Evolutionary conservation across 2,329 filamentous ascomycete genomes (phyloP).

Genomic region (Orbilia javanica): DNA sequence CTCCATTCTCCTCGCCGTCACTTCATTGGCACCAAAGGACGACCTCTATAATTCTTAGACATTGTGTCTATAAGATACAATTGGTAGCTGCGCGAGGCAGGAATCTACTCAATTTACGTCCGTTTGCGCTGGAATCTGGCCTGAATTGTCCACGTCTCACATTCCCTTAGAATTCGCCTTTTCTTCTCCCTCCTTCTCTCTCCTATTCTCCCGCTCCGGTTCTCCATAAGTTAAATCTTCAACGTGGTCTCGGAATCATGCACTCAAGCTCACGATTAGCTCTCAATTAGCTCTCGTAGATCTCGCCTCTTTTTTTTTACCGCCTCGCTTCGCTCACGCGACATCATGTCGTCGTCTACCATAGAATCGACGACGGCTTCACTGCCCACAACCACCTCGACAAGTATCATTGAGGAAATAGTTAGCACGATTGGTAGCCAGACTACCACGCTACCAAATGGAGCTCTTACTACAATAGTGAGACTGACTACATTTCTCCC

Average conservation of each 20-base stretch:
- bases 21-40: neutral
- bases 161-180: conserved; percentile 21
- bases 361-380: conserved; percentile 13
- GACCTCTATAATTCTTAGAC: neutral
- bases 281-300: conserved; percentile 23
- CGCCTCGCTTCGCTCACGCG: conserved; percentile 23
- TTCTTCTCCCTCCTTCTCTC: neutral
- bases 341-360: conserved; percentile 36
- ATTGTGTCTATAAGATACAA: neutral
- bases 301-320: neutral
- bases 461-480: conserved; percentile 10
- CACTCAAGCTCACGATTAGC: neutral
- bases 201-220: neutral
- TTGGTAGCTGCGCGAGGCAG: conserved; percentile 8
- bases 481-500: conserved; percentile 2
- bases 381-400: conserved; percentile 5
- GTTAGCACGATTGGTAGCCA: conserved; percentile 7
- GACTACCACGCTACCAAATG: conserved; percentile 16
- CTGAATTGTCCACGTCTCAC: conserved; percentile 1
- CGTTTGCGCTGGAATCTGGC: conserved; percentile 32
- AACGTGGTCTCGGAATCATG: conserved; percentile 27
- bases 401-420: conserved; percentile 1
- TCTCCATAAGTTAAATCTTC: conserved; percentile 18
- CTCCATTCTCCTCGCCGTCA: neutral
- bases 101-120: conserved; percentile 41